Conservation (phyloP, 164 flowering plant species). For the Tinospora cordifolia region DNA sequence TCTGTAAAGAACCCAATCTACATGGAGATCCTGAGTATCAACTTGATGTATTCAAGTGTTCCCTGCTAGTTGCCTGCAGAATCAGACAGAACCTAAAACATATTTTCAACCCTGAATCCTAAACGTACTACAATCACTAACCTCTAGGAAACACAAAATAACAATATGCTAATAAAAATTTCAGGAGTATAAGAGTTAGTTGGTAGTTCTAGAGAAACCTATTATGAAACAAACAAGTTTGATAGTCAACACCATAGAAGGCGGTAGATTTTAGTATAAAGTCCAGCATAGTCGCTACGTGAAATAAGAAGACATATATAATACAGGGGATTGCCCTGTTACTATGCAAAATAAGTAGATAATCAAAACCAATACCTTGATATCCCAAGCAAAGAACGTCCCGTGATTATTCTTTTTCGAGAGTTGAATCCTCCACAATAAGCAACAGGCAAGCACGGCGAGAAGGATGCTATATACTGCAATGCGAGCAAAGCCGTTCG, state of each 20-base stretch:
- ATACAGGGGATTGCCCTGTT: too few species aligned
- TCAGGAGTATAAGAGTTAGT: too few species aligned
- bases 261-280: too few species aligned
- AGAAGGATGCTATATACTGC: conserved; percentile 97
- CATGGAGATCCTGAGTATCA: conserved; percentile 87
- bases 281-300: too few species aligned
- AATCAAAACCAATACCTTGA: conserved; percentile 49
- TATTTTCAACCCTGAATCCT: neutral
- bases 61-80: conserved; percentile 84
- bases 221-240: too few species aligned
- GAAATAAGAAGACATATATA: too few species aligned
- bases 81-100: neutral
- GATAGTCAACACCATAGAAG: too few species aligned
- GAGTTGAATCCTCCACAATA: conserved; percentile 98
- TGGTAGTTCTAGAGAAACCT: too few species aligned
- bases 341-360: too few species aligned
- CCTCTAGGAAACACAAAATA: too few species aligned
- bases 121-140: too few species aligned
- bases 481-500: conserved; percentile 93
- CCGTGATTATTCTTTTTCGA: conserved; percentile 89
- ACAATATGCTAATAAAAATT: too few species aligned
- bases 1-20: conserved; percentile 86
- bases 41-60: conserved; percentile 63
- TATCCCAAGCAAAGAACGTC: conserved; percentile 92
- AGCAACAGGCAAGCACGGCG: conserved; percentile 89